Percentiles rank a stretch among this genome's conserved stretches.
Conservation (phyloP, 2,329 filamentous ascomycete genomes). For the Calonectria leucothoes region DNA sequence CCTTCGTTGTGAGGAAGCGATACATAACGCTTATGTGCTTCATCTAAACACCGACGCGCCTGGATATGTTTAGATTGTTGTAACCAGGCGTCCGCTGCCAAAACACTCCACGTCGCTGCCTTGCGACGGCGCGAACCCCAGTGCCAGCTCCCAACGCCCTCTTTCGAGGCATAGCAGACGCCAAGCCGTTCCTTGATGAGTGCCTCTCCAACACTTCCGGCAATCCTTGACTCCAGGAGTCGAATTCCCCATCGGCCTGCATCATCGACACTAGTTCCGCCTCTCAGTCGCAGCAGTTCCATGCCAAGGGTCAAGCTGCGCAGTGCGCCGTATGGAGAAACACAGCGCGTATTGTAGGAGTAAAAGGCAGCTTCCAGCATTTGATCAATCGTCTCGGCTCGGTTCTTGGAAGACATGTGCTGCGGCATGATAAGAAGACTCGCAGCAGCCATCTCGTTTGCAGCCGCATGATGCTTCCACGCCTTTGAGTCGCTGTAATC, state of each 20-base stretch:
- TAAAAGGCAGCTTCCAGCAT: conserved; percentile 93
- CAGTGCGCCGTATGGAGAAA: conserved; percentile 81
- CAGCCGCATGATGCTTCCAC: conserved; percentile 93
- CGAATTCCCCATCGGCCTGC: conserved; percentile 87
- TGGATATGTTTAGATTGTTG: conserved; percentile 80
- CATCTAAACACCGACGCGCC: conserved; percentile 80
- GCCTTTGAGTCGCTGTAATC: conserved; percentile 97
- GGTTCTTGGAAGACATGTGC: conserved; percentile 77
- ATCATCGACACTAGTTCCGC: conserved; percentile 84
- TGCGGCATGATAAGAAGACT: conserved; percentile 84
- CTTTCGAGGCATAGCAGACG: conserved; percentile 82
- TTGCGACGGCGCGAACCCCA: conserved; percentile 84
- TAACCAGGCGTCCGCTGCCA: conserved; percentile 88
- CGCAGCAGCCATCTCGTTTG: conserved; percentile 94
- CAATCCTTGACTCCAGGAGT: conserved; percentile 81
- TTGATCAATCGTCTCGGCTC: conserved; percentile 84
- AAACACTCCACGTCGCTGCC: conserved; percentile 87
- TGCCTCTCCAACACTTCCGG: conserved; percentile 81
- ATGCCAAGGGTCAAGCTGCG: conserved; percentile 81
- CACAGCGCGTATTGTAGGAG: conserved; percentile 89
- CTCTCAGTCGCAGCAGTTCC: conserved; percentile 85
- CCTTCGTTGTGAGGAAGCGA: conserved; percentile 62
- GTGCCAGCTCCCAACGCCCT: conserved; percentile 71
- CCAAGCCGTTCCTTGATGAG: conserved; percentile 89
- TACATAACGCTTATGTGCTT: conserved; percentile 69